Evolutionary conservation across 225 moss, liverwort and hornwort species (phyloP), one percentile per base, ranked within the genome.

Genomic region (Pleurozium schreberi): DNA sequence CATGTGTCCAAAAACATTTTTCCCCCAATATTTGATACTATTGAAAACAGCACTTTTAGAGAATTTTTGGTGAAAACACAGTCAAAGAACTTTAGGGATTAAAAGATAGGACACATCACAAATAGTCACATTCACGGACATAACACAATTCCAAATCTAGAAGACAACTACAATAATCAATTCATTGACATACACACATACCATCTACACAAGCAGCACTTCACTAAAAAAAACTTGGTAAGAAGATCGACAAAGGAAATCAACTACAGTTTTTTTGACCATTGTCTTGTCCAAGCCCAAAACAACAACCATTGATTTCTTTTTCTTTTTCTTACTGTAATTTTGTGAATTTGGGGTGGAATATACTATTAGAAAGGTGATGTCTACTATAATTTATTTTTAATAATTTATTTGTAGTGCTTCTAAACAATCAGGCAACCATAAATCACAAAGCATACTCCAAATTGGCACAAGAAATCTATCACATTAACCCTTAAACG

Each of bases 271-370:
- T n/a, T n/a, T 68, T 40, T 8, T n/a, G 2, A 40, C 68, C 2
- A 67, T 49, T n/a, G n/a, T n/a, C n/a, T n/a, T n/a, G n/a, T n/a
- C n/a, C n/a, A n/a, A n/a, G n/a, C n/a, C n/a, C n/a, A n/a, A n/a
- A n/a, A n/a, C n/a, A n/a, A n/a, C n/a, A n/a, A n/a, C n/a, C n/a
- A n/a, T n/a, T n/a, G n/a, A 55, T 55, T 26, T 42, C 23, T 23
- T 8, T 40, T 42, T 9, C 6, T 1, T 5, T 26, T 45, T 28
- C 27, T 0, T 0, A 30, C 1, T 10, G 6, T 2, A 18, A 11
- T 18, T 47, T 74, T 47, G 30, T 30, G 18, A 47, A 31, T 30
- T 47, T 47, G 11, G 0, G 18, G 1, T 47, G 6, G 11, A 18
- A 74, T 10, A 8, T 42, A 45, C 3, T 6, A 2, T 30, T 75